These are phyloP conservation scores for Colletotrichum zoysiae DNA, from an alignment of 2,329 filamentous ascomycete genomes.

Conservation along the genomic window DNA sequence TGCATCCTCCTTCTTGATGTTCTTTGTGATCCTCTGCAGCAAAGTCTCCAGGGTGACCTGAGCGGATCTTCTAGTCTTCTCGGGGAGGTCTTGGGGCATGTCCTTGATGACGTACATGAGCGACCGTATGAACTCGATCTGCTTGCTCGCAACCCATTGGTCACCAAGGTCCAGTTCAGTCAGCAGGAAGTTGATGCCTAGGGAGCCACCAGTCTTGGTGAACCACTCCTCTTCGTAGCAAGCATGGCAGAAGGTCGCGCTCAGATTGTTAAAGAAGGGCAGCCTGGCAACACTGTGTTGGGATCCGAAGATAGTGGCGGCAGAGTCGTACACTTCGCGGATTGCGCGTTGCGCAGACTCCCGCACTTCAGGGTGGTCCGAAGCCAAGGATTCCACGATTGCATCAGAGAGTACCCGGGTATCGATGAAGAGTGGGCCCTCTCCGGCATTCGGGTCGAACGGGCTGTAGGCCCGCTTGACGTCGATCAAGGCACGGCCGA, in stretches of 20 bases:
- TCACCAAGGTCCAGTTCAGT: slow-evolving; percentile 88
- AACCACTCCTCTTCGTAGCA: slow-evolving; percentile 99
- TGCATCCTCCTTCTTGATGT: slow-evolving; percentile 83
- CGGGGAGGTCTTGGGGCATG: slow-evolving; percentile 93
- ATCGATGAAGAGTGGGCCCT: slow-evolving; percentile 89
- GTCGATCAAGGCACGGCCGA: slow-evolving; percentile 86
- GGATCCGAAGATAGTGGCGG: slow-evolving; percentile 83
- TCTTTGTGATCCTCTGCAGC: slow-evolving; percentile 82
- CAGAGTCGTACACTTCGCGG: slow-evolving; percentile 80
- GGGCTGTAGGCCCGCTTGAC: slow-evolving; percentile 80
- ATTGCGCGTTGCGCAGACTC: slow-evolving; percentile 86
- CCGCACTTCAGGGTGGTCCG: slow-evolving; percentile 82
- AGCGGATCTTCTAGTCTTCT: slow-evolving; percentile 86
- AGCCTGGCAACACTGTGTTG: slow-evolving; percentile 79
- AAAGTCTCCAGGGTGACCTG: slow-evolving; percentile 86
- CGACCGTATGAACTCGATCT: slow-evolving; percentile 90
- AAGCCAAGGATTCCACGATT: slow-evolving; percentile 89
- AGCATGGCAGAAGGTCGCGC: slow-evolving; percentile 88
- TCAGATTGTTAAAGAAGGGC: slow-evolving; percentile 86
- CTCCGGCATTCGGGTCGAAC: slow-evolving; percentile 88
- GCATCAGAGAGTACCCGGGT: slow-evolving; percentile 89
- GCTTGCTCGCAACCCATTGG: slow-evolving; percentile 83
- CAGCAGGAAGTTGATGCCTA: slow-evolving; percentile 90
- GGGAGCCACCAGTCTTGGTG: slow-evolving; percentile 91
- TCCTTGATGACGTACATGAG: slow-evolving; percentile 98